Evolutionary conservation across 306 rosid genomes (phyloP), one percentile per base, ranked within the genome.

Genomic region (Hippophae rhamnoides): DNA sequence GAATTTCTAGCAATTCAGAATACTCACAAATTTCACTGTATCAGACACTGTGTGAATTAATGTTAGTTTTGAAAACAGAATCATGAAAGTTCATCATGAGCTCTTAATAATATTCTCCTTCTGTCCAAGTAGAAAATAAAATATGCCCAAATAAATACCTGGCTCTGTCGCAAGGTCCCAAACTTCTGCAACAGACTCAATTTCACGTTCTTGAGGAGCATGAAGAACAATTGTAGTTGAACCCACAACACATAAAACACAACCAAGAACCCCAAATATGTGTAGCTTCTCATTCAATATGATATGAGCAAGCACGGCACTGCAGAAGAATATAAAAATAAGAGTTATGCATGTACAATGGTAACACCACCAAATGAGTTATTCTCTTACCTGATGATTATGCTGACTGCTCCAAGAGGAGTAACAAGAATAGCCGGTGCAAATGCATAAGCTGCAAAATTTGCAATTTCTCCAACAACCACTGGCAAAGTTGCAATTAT

Each of bases 91-190:
- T 7, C 49, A 46, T 46, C 9, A 25, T 7, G 55, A 51, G 26
- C 7, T 51, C 42, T 7, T 53, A 23, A 53, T 7, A 53, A 18
- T 7, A 53, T 7, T 26, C 27, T 26, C 57, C 7, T 26, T 53
- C 3, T 23, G 41, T 27, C 25, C 4, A 27, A 23, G 10, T 11
- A 27, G 9, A 53, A 9, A 8, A 8, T 31, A 26, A 13, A 26
- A 53, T 4, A 25, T 10, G 41, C 9, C 25, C 41, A 27, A 40
- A 25, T 27, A 53, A 4, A 9, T 53, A 89, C 97, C 97, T 66
- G 95, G 97, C 48, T 89, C 97, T 92, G 86, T 89, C 43, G 97
- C 97, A 79, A 89, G 89, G 74, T 73, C 87, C 97, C 97, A 89
- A 25, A 89, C 97, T 84, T 89, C 93, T 26, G 56, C 62, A 58